Evolutionary conservation across 2,329 filamentous ascomycete genomes (phyloP), one percentile per base, ranked within the genome.

Genomic region (Pseudofabraea citricarpa): DNA sequence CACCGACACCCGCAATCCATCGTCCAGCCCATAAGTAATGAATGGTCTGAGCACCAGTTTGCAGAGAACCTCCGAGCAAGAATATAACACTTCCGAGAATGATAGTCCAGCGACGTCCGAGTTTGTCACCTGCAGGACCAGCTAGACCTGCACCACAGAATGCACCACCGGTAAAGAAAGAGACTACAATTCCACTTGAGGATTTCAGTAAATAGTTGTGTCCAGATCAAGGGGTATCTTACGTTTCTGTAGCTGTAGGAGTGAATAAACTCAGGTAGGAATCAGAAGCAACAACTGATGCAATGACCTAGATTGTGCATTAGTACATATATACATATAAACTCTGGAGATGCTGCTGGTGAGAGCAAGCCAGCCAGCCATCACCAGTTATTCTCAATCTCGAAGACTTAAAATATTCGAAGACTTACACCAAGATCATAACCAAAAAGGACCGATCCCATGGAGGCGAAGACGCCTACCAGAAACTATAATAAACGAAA

Each of bases 101-200:
- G 53, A 91, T 91, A 2, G 86, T 90, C 61, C 69, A 68, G 60
- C 83, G 79, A 52, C 87, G 77, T 33, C 87, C 87, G 2, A 88
- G 64, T 44, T 60, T 68, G 47, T 86, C 87, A 29, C 81, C 85
- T 26, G 52, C 43, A 24, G 54, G 55, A 15, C 57, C 58, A 36
- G 58, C 57, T 13, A 58, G 39, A 27, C 88, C 88, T 18, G 85
- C 85, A n/a, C 75, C 75, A 31, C 65, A 67, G 32, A 65, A 64
- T 2, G 62, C 27, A 35, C 86, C 80, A 2, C 75, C 83, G 0
- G 87, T 91, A 62, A 91, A 90, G 46, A 90, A 73, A 1, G 84
- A 86, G 1, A 90, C 86, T 0, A 89, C 83, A 3, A 84, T 77
- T 41, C 84, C 85, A 27, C 74, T 82, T n/a, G 19, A n/a, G 36